A percentile compares a stretch with the other conserved stretches of the same genome.
Evolutionary conservation across 805 yeast species (phyloP).

Genomic region (Pichia pseudocactophila): DNA sequence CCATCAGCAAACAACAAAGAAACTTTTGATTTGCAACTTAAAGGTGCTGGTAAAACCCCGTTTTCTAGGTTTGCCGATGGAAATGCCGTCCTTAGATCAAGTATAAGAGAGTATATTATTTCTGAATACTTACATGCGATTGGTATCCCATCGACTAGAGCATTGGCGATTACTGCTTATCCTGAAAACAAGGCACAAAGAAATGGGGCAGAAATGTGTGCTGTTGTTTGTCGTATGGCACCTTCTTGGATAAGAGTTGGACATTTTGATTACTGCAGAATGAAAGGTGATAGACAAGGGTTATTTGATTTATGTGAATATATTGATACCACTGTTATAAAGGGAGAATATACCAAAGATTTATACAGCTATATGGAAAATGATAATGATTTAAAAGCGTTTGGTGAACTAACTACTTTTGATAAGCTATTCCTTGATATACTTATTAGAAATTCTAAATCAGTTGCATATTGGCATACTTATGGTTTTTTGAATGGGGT

Average conservation of each 20-base stretch:
- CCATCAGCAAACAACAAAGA: constrained; percentile 32
- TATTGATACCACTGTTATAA: constrained; percentile 56
- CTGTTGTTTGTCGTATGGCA: constrained; percentile 76
- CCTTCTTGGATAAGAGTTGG: constrained; percentile 85
- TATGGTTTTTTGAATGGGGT: constrained; percentile 95
- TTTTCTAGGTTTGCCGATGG: constrained; percentile 95
- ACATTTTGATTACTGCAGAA: constrained; percentile 72
- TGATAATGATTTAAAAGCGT: constrained; percentile 19
- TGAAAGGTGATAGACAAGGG: constrained; percentile 61
- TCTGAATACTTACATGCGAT: constrained; percentile 74
- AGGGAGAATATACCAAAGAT: constrained; percentile 22
- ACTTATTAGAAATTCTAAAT: constrained; percentile 61
- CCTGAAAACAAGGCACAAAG: constrained; percentile 77
- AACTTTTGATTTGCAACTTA: constrained; percentile 64
- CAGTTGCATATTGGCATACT: constrained; percentile 79
- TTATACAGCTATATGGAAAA: constrained; percentile 21
- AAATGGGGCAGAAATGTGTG: constrained; percentile 67
- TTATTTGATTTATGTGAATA: constrained; percentile 60
- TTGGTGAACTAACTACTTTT: constrained; percentile 44
- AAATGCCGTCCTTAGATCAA: constrained; percentile 81
- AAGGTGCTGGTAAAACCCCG: constrained; percentile 91
- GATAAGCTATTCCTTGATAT: constrained; percentile 66
- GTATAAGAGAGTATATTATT: constrained; percentile 78
- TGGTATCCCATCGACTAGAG: constrained; percentile 82
- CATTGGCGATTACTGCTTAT: constrained; percentile 59